Conservation (phyloP, 2,329 filamentous ascomycete genomes). For the Corniculantispora saksenae region DNA sequence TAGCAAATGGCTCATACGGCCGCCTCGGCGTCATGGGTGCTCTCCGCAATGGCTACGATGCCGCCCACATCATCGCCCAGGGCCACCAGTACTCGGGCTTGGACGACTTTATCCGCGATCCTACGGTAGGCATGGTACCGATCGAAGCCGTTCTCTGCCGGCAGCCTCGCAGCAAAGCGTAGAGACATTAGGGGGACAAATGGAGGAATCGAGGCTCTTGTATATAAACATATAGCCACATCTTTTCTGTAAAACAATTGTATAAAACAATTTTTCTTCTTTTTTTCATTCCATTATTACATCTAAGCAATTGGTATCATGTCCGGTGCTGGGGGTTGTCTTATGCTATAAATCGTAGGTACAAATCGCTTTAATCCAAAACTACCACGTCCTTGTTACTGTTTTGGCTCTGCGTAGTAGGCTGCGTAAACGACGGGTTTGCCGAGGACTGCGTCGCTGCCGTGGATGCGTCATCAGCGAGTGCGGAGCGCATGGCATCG, state of each 20-base stretch:
- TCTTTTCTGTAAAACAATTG: background rate
- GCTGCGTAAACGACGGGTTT: background rate
- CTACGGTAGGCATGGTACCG: background rate
- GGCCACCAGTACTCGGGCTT: conserved; percentile 32
- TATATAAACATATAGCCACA: background rate
- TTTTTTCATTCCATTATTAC: conserved; percentile 2
- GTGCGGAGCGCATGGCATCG: conserved; percentile 43
- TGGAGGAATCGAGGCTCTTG: too few relatives aligned
- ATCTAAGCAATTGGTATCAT: conserved; percentile 18
- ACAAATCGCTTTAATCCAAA: conserved; percentile 10
- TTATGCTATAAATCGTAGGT: background rate
- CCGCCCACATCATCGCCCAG: conserved; percentile 40
- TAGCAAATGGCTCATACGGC: conserved; percentile 60
- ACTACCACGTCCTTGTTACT: conserved; percentile 12
- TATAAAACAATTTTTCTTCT: background rate
- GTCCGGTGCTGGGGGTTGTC: background rate
- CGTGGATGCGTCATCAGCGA: conserved; percentile 11
- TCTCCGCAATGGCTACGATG: conserved; percentile 51
- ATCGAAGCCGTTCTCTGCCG: background rate
- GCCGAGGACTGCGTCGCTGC: background rate
- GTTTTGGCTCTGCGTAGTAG: background rate
- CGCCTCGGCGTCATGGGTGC: conserved; percentile 52
- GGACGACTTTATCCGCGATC: conserved; percentile 26
- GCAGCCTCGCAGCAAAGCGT: background rate
- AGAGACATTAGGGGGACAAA: background rate